These are phyloP conservation scores for Erythrophleum fordii DNA, from an alignment of 306 rosid genomes.

Conservation along the genomic window DNA sequence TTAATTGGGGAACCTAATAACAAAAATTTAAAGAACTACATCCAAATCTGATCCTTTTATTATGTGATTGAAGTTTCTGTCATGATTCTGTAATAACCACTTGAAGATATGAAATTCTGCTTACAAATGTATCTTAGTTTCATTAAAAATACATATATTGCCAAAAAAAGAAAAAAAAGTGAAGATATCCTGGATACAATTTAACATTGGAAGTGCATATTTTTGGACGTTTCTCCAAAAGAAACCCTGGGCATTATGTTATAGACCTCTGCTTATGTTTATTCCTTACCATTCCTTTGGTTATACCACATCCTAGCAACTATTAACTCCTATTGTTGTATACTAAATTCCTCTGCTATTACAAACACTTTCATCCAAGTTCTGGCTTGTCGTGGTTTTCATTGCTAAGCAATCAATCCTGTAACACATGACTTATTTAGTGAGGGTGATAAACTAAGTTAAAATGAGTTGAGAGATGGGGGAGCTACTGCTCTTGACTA, in stretches of 20 bases:
- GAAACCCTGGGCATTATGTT: neutral
- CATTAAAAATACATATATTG: neutral
- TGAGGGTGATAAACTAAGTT: slow-evolving; percentile 3
- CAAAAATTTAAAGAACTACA: neutral
- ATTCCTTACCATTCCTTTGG: neutral
- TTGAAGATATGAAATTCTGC: neutral
- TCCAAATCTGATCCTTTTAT: neutral
- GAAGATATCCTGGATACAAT: neutral
- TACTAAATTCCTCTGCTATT: neutral
- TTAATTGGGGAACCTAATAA: neutral
- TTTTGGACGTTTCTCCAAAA: neutral
- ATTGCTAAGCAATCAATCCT: slow-evolving; percentile 23
- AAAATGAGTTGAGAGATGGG: slow-evolving; percentile 6
- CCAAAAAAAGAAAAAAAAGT: neutral
- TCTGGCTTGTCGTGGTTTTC: slow-evolving; percentile 33
- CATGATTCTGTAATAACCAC: slow-evolving; percentile 13
- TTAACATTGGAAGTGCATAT: neutral
- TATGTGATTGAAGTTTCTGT: slow-evolving; percentile 4
- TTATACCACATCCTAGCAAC: neutral
- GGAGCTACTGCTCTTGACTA: slow-evolving; percentile 1
- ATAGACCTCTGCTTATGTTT: neutral
- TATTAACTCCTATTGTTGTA: slow-evolving; percentile 7
- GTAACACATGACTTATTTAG: slow-evolving; percentile 4
- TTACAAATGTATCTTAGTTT: neutral
- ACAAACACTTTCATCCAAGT: neutral